Percentiles rank a stretch among this genome's conserved stretches.
Conservation (phyloP, 1,284 basidiomycete species). For the Cryptococcus wingfieldii region DNA sequence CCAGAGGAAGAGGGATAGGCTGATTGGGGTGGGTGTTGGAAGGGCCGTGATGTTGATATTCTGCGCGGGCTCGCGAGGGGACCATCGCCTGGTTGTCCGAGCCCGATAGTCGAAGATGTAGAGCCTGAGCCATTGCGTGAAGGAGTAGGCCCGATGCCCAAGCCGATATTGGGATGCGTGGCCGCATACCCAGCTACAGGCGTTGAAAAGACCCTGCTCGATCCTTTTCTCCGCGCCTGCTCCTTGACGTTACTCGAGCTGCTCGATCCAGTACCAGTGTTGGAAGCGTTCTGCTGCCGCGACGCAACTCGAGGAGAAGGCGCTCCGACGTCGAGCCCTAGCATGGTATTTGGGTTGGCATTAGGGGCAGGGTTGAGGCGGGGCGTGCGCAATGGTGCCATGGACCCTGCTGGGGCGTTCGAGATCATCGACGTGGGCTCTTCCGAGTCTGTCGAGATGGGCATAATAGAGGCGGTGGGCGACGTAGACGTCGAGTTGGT, state of each 20-base stretch:
- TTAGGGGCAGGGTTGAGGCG: background rate
- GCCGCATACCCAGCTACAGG: constrained; percentile 17
- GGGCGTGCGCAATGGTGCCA: background rate
- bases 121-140: background rate
- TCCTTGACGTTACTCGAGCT: background rate
- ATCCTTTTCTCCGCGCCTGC: background rate
- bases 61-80: constrained; percentile 15
- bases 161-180: constrained; percentile 6
- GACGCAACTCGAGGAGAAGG: background rate
- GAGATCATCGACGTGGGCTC: background rate
- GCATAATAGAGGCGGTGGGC: constrained; percentile 1
- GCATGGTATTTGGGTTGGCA: background rate
- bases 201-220: constrained; percentile 5
- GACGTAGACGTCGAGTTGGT: constrained; percentile 1
- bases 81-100: constrained; percentile 1
- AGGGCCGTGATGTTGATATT: constrained; percentile 11
- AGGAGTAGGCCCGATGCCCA: constrained; percentile 9
- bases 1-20: constrained; percentile 5
- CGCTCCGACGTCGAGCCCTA: background rate
- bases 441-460: constrained; percentile 4
- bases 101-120: background rate
- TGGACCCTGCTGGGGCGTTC: background rate
- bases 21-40: constrained; percentile 7
- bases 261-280: background rate
- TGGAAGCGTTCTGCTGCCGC: background rate